Evolutionary conservation across 2,329 filamentous ascomycete species (phyloP).

Genomic region (Nemania serpens): DNA sequence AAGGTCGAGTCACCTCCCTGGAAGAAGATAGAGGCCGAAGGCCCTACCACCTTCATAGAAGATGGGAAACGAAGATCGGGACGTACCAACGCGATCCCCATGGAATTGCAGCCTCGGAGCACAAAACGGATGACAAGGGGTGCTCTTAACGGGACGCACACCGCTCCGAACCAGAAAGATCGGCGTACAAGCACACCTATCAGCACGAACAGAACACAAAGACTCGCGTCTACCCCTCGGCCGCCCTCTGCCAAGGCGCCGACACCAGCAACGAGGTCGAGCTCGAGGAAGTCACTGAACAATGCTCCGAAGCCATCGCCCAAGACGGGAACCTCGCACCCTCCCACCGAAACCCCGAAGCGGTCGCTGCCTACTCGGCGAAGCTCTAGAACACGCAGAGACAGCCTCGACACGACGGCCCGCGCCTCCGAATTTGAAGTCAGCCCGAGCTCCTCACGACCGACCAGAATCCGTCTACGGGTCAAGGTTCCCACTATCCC

Average conservation of each 20-base stretch:
- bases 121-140: conserved; percentile 59
- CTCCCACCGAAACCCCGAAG: conserved; percentile 44
- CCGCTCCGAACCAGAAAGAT: conserved; percentile 43
- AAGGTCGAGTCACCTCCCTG: conserved; percentile 82
- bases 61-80: conserved; percentile 73
- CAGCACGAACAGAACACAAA: conserved; percentile 40
- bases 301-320: conserved; percentile 33
- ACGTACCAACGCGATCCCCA: conserved; percentile 62
- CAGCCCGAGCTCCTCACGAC: conserved; percentile 34
- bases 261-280: conserved; percentile 32
- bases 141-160: conserved; percentile 44
- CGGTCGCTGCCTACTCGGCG: conserved; percentile 49
- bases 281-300: conserved; percentile 31
- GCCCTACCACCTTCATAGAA: conserved; percentile 81
- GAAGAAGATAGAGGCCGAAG: conserved; percentile 84
- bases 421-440: conserved; percentile 30
- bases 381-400: conserved; percentile 46
- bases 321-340: conserved; percentile 46
- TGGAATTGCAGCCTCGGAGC: conserved; percentile 55
- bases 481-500: conserved; percentile 57
- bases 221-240: conserved; percentile 41
- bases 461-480: conserved; percentile 53
- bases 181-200: conserved; percentile 38
- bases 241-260: conserved; percentile 33
- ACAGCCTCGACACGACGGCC: conserved; percentile 37